These are phyloP conservation scores for Claviceps sp. DNA, from an alignment of 2,329 filamentous ascomycete genomes.

Conservation along the genomic window DNA sequence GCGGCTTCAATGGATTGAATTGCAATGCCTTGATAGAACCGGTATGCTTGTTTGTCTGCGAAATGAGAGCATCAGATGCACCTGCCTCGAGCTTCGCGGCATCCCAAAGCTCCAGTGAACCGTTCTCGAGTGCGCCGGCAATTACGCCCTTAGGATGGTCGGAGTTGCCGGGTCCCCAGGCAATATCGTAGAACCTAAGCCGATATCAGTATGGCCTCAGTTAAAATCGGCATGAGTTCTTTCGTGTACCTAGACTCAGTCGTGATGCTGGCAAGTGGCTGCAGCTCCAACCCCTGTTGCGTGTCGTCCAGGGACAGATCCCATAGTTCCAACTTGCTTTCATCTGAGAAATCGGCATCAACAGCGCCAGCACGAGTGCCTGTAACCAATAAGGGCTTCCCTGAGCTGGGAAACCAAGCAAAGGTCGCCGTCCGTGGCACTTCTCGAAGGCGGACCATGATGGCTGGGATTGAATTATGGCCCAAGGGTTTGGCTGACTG, in stretches of 20 bases:
- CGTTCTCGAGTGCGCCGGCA: conserved; percentile 89
- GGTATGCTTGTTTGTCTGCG: conserved; percentile 77
- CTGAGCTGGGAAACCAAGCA: conserved; percentile 79
- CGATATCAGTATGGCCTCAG: conserved; percentile 7
- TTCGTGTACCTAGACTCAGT: conserved; percentile 70
- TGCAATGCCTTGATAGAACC: conserved; percentile 89
- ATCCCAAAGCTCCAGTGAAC: conserved; percentile 87
- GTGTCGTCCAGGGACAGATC: conserved; percentile 72
- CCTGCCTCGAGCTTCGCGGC: conserved; percentile 53
- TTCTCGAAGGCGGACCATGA: conserved; percentile 92
- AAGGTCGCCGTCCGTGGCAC: conserved; percentile 95
- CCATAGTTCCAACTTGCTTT: conserved; percentile 94
- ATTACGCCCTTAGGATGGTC: conserved; percentile 77
- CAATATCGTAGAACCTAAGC: conserved; percentile 85
- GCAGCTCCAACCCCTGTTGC: conserved; percentile 66
- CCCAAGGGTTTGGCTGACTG: conserved; percentile 10
- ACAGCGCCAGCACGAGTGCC: conserved; percentile 92
- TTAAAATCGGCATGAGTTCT: not conserved
- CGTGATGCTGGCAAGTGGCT: conserved; percentile 69
- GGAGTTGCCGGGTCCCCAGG: conserved; percentile 75
- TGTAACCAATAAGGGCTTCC: conserved; percentile 73
- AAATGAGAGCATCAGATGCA: conserved; percentile 62
- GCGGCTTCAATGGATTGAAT: conserved; percentile 87
- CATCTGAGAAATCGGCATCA: conserved; percentile 93
- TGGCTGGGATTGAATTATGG: conserved; percentile 15